These are phyloP conservation scores for Trypanosoma lewisi DNA, from an alignment of 208 protist species.

Conservation along the genomic window DNA sequence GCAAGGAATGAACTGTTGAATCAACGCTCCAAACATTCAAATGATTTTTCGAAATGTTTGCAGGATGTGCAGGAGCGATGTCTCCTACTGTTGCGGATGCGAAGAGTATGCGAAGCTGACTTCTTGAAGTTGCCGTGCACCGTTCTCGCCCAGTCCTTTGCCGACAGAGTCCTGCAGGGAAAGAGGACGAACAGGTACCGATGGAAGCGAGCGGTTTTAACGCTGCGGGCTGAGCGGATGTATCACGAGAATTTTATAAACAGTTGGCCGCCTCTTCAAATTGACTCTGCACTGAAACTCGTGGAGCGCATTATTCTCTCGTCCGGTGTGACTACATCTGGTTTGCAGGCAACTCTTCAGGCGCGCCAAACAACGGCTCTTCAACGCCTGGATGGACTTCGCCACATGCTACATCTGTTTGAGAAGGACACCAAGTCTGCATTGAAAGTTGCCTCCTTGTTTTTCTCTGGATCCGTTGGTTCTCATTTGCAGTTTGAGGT, in stretches of 20 bases:
- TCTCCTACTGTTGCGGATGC: slow-evolving; percentile 20
- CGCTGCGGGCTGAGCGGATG: slow-evolving; percentile 22
- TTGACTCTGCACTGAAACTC: slow-evolving; percentile 22
- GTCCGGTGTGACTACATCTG: slow-evolving; percentile 15
- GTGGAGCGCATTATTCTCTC: slow-evolving; percentile 33
- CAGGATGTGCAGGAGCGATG: slow-evolving; percentile 21
- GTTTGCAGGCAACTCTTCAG: slow-evolving; percentile 26
- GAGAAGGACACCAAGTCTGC: slow-evolving; percentile 17
- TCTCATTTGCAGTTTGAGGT: slow-evolving; percentile 16
- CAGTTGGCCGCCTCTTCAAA: slow-evolving; percentile 15
- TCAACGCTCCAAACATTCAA: slow-evolving; percentile 18
- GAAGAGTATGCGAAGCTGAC: slow-evolving; percentile 10
- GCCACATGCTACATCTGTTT: slow-evolving; percentile 33
- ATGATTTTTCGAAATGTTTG: slow-evolving; percentile 13
- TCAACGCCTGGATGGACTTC: slow-evolving; percentile 37
- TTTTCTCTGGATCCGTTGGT: slow-evolving; percentile 25
- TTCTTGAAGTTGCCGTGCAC: slow-evolving; percentile 7
- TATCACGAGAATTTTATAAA: slow-evolving; percentile 23
- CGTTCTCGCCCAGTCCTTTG: slow-evolving; percentile 20
- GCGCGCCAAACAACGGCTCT: slow-evolving; percentile 35
- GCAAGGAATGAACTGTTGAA: slow-evolving; percentile 29
- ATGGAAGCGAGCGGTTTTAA: slow-evolving; percentile 16
- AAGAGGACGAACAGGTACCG: background rate
- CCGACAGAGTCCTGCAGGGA: background rate
- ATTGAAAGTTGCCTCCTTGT: slow-evolving; percentile 28